Evolutionary conservation across 306 rosid genomes (phyloP).

Genomic region (Elaeagnus macrophylla): DNA sequence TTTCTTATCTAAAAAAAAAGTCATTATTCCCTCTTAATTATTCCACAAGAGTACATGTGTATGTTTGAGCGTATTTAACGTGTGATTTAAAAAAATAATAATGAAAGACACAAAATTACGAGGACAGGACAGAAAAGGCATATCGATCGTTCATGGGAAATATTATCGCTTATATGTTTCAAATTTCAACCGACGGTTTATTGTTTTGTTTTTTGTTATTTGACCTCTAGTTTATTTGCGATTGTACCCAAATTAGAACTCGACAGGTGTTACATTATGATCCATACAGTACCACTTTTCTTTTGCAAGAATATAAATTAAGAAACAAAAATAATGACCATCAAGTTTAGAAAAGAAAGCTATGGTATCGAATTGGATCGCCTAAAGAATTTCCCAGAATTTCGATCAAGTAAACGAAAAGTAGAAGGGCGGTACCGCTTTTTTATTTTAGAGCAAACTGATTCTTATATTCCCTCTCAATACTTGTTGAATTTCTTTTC

Average conservation of each 20-base stretch:
- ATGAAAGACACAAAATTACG: too few relatives aligned
- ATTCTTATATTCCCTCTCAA: slow-evolving; percentile 53
- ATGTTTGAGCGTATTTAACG: too few relatives aligned
- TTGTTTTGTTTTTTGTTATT: too few relatives aligned
- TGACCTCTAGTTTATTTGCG: too few relatives aligned
- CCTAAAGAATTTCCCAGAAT: slow-evolving; percentile 9
- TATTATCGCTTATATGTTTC: too few relatives aligned
- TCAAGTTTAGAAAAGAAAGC: slow-evolving; percentile 22
- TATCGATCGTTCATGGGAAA: too few relatives aligned
- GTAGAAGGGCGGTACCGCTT: slow-evolving; percentile 24
- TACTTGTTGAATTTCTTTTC: slow-evolving; percentile 14
- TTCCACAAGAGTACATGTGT: too few relatives aligned
- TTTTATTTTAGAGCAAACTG: slow-evolving; percentile 26
- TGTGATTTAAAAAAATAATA: too few relatives aligned
- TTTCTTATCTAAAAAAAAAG: too few relatives aligned
- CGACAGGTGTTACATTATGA: slow-evolving; percentile 8
- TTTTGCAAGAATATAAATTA: slow-evolving; percentile 41
- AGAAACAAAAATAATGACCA: slow-evolving; percentile 22
- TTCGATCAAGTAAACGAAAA: slow-evolving; percentile 22
- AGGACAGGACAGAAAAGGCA: too few relatives aligned
- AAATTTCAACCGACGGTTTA: too few relatives aligned
- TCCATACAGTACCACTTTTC: slow-evolving; percentile 22
- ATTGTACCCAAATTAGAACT: not conserved
- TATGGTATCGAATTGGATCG: slow-evolving; percentile 14
- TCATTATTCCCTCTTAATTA: too few relatives aligned